These are phyloP conservation scores for Lipomyces yamanashiensis DNA, from an alignment of 805 yeast genomes.

Conservation along the genomic window DNA sequence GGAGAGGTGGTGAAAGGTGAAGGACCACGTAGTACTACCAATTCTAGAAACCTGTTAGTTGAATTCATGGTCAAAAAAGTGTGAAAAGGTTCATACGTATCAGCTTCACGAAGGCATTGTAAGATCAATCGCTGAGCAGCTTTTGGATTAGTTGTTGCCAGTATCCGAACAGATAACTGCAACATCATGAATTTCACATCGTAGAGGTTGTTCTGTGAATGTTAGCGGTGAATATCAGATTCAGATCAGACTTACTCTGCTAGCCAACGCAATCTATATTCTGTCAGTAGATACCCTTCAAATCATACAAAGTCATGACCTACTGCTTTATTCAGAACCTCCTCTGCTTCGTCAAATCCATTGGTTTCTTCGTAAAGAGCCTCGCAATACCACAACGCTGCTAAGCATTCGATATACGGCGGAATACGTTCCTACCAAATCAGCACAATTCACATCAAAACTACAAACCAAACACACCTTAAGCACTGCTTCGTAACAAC, in stretches of 20 bases:
- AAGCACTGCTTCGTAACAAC: conserved; percentile 33
- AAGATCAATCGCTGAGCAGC: conserved; percentile 28
- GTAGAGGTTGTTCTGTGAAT: conserved; percentile 22
- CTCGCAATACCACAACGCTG: conserved; percentile 32
- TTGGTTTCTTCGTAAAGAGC: conserved; percentile 21
- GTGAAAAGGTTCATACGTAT: conserved; percentile 6
- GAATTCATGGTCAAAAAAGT: no score
- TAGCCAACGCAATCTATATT: conserved; percentile 26
- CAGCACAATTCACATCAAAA: background rate
- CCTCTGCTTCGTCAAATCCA: conserved; percentile 27
- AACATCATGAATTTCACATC: conserved; percentile 33
- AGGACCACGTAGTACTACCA: conserved; percentile 21
- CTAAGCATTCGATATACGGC: conserved; percentile 35
- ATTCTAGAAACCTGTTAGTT: background rate
- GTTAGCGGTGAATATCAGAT: background rate
- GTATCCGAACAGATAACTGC: conserved; percentile 24
- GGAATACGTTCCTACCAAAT: conserved; percentile 27
- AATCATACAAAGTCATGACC: background rate
- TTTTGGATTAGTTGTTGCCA: conserved; percentile 19
- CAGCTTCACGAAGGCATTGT: conserved; percentile 26
- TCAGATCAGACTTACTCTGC: conserved; percentile 9
- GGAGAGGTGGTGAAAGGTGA: conserved; percentile 21
- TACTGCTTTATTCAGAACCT: conserved; percentile 34
- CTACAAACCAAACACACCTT: conserved; percentile 2
- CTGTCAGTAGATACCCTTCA: background rate